Evolutionary conservation across 306 rosid species (phyloP).

Genomic region (Cicer pinnatifidum): DNA sequence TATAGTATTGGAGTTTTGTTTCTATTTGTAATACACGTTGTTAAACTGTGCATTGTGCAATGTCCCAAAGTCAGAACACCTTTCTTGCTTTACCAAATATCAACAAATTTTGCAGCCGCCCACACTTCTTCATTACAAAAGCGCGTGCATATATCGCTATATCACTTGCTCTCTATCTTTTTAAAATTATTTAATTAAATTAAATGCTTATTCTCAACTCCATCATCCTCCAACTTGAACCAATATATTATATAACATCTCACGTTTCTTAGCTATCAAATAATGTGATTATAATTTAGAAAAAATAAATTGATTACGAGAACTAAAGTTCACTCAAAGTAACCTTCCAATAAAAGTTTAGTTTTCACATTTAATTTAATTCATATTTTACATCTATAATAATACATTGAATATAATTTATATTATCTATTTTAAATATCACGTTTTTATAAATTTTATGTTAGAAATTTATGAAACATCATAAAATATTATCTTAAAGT

Average conservation of each 20-base stretch:
- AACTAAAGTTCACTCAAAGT: neutral
- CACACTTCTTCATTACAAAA: neutral
- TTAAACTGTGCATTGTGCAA: neutral
- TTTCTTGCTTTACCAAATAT: slow-evolving; percentile 10
- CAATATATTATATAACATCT: neutral
- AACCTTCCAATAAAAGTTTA: no score
- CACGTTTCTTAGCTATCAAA: neutral
- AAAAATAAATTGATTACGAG: neutral
- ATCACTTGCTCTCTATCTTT: neutral
- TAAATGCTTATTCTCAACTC: slow-evolving; percentile 20
- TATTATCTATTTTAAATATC: no score
- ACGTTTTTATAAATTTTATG: no score
- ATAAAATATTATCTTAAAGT: no score
- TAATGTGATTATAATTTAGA: neutral
- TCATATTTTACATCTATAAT: no score
- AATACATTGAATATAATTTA: no score
- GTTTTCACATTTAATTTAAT: no score
- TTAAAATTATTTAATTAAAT: neutral
- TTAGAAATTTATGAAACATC: no score
- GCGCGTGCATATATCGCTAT: neutral
- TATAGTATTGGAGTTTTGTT: neutral
- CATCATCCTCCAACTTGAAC: neutral
- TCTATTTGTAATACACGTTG: neutral
- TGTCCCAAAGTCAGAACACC: slow-evolving; percentile 18
- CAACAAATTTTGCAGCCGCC: neutral